A percentile compares a stretch with the other conserved stretches of the same genome.
phyloP scores from a whole-genome alignment of 345 rosid species.

The Dimocarpus longan region DNA sequence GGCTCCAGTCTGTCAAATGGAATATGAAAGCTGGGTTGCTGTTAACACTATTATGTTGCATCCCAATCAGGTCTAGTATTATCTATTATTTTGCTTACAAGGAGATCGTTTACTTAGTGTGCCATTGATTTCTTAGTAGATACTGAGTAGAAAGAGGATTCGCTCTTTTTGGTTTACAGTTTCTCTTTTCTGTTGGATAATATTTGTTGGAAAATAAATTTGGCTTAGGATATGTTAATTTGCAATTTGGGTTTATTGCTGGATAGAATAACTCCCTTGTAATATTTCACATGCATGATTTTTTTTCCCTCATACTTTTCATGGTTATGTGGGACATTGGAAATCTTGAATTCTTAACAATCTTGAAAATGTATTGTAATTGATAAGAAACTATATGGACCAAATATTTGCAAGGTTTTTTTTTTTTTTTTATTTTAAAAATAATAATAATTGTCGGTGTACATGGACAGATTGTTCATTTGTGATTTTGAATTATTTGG shows the following conservation, averaged over 20 bases:
- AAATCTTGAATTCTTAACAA: not conserved
- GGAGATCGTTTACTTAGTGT: not conserved
- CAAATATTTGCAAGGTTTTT: not conserved
- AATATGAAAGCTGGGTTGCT: conserved; percentile 94
- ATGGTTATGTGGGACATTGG: conserved; percentile 7
- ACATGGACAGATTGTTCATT: too few relatives aligned
- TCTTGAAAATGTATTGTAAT: not conserved
- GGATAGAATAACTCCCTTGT: not conserved
- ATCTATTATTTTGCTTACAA: not conserved
- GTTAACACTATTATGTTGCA: conserved; percentile 93
- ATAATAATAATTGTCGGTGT: too few relatives aligned
- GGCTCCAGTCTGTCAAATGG: conserved; percentile 96
- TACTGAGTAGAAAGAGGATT: not conserved
- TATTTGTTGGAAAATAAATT: not conserved
- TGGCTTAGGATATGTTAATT: not conserved
- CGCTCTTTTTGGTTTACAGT: not conserved
- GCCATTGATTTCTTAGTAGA: not conserved
- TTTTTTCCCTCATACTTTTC: not conserved
- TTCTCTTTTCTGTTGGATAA: not conserved
- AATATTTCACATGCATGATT: not conserved
- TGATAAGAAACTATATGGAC: not conserved
- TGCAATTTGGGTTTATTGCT: not conserved
- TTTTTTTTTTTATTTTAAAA: too few relatives aligned
- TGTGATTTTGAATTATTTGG: too few relatives aligned
- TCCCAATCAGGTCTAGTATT: conserved; percentile 80